Base-by-base conservation (phyloP, 768 basidiomycete species). In the Boletus tomentosulus region DNA sequence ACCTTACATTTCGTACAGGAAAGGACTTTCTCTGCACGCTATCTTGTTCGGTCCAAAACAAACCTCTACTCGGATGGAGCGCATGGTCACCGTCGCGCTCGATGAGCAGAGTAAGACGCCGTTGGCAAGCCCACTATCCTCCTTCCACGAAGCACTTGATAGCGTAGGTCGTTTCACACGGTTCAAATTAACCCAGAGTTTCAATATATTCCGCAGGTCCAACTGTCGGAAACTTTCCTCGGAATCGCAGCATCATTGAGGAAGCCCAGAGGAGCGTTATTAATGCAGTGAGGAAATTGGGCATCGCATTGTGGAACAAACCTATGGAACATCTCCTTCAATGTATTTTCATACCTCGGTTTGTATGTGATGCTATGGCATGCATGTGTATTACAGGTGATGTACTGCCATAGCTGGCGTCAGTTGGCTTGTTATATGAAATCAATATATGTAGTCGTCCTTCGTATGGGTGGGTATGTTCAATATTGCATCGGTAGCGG, bases 21-120 rank as follows among this genome's bases (percentile, higher is more conserved):
- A 75, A 68, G 74, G 79, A 15, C 69, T 85, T 4, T 81, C 82
- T 2, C 76, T 85, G 53, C 83, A 84, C 16, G 68, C 82, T 0
- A 78, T 85, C 31, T 70, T 78, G 2, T 84, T 84, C 39, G 83
- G 82, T 6, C 68, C 71, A 2, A 57, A 65, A n/a, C 6, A 0
- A 33, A 63, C 51, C 2, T 56, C 55, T 48, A 22, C 35, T 3
- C 54, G 63, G 15, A 68, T 85, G 48, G 61, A 71, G 15, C 63
- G 67, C 4, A 84, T 85, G 83, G 65, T 76, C 3, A 56, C 71
- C 5, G 70, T 81, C 8, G 84, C 84, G 1, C 61, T 61, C 16
- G 75, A 79, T 44, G 73, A 75, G 3, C 77, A 82, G 56, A 74
- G 57, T 28, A 66, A 57, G 33, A 71, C 73, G 0, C 62, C 63